Conservation (phyloP, 805 yeast species). For the Saturnispora bothae region DNA sequence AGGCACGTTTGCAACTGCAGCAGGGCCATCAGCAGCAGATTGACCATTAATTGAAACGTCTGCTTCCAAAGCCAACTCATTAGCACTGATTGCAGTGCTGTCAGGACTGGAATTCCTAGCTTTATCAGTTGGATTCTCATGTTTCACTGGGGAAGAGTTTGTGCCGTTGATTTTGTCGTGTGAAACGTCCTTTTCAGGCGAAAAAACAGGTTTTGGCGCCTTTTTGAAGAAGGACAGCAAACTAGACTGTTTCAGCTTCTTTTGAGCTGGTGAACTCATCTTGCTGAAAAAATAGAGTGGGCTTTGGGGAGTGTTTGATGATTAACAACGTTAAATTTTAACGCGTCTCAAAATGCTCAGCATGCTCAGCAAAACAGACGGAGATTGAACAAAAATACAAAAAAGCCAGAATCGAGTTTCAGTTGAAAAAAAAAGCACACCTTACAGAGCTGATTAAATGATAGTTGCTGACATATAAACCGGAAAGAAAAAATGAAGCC, state of each 20-base stretch:
- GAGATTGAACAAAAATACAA: no score
- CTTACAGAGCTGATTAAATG: no score
- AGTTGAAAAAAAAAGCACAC: no score
- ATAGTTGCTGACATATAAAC: no score
- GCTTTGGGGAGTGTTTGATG: not conserved
- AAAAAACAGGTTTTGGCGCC: not conserved
- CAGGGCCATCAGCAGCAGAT: no score
- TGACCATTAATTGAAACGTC: no score
- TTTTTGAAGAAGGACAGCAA: slow-evolving; percentile 24
- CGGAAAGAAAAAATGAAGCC: no score
- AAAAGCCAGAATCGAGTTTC: no score
- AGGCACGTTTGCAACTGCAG: slow-evolving; percentile 11
- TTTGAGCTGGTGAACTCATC: slow-evolving; percentile 9
- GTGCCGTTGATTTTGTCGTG: not conserved
- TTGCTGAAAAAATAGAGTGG: not conserved
- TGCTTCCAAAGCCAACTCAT: no score
- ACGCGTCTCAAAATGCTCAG: slow-evolving; percentile 5
- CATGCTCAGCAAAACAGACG: not conserved
- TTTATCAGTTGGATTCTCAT: not conserved
- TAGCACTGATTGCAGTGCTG: not conserved
- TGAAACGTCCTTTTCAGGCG: not conserved
- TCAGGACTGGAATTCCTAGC: not conserved
- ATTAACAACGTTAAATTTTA: not conserved
- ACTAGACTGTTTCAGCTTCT: slow-evolving; percentile 22
- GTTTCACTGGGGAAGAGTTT: slow-evolving; percentile 1